Percentiles rank a stretch among this genome's conserved stretches.
Evolutionary conservation across 257 asterid genomes (phyloP).

Genomic region (Handroanthus guayacan): DNA sequence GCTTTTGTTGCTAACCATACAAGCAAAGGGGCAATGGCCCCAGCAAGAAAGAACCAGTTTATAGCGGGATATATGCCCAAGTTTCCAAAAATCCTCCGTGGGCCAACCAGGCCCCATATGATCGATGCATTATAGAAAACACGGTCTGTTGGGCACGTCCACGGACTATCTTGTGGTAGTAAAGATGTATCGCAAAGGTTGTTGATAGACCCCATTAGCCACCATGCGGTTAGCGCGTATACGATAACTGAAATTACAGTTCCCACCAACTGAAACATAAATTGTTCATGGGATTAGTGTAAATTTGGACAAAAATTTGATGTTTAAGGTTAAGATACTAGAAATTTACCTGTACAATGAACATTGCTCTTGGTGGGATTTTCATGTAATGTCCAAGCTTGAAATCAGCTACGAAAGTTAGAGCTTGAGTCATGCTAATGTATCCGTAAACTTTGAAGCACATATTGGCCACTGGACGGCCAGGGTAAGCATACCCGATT

Average conservation of each 20-base stretch:
- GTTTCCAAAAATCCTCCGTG: slow-evolving; percentile 59
- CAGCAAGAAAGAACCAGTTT: slow-evolving; percentile 68
- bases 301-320: no score
- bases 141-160: slow-evolving; percentile 61
- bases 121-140: slow-evolving; percentile 65
- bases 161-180: slow-evolving; percentile 51
- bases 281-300: no score
- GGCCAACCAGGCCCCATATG: slow-evolving; percentile 72
- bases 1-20: slow-evolving; percentile 51
- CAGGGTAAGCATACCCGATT: slow-evolving; percentile 60
- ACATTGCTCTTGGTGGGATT: slow-evolving; percentile 77
- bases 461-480: slow-evolving; percentile 69
- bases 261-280: slow-evolving; percentile 49
- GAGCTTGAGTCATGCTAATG: slow-evolving; percentile 70
- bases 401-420: slow-evolving; percentile 56
- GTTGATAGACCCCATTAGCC: slow-evolving; percentile 56
- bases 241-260: slow-evolving; percentile 46
- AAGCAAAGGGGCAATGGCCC: slow-evolving; percentile 50
- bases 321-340: no score
- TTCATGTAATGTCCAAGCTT: slow-evolving; percentile 82
- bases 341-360: slow-evolving; percentile 55
- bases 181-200: slow-evolving; percentile 53
- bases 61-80: slow-evolving; percentile 48
- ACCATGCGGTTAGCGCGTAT: slow-evolving; percentile 55
- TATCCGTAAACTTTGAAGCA: slow-evolving; percentile 70